phyloP scores from a whole-genome alignment of 2,329 filamentous ascomycete genomes.

The Calonectria ilicicola region DNA sequence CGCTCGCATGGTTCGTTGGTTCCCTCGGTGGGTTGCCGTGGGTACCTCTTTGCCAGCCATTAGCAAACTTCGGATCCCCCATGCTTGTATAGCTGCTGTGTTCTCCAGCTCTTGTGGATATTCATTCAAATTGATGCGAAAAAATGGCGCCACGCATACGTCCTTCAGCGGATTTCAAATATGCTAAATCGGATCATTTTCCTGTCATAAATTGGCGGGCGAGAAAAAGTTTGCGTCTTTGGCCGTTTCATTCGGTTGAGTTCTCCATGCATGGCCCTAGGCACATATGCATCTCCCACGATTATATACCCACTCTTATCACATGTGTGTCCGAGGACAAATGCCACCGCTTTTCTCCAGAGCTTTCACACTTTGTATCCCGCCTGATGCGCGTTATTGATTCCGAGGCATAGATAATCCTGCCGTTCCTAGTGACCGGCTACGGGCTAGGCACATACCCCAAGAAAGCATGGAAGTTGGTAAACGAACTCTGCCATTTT shows the following conservation, averaged over 20 bases:
- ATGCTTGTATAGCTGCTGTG: not conserved
- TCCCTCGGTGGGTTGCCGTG: not conserved
- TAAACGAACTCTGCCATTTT: too few species aligned
- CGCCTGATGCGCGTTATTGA: not conserved
- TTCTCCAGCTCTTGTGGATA: conserved; percentile 1
- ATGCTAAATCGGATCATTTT: not conserved
- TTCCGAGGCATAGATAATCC: not conserved
- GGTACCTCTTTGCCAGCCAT: not conserved
- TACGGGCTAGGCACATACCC: not conserved
- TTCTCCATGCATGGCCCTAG: not conserved
- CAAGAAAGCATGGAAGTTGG: too few species aligned
- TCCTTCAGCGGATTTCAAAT: not conserved
- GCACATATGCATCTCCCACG: not conserved
- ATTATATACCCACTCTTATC: conserved; percentile 1
- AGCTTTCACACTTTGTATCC: not conserved
- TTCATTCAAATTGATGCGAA: not conserved
- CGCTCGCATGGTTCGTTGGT: conserved; percentile 1
- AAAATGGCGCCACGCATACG: conserved; percentile 1
- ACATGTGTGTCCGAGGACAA: not conserved
- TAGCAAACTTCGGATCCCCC: not conserved
- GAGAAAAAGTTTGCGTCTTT: not conserved
- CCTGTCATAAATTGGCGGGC: not conserved
- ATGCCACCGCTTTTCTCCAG: not conserved
- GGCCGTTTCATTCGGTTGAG: not conserved
- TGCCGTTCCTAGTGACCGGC: not conserved